Base-by-base conservation (phyloP, 768 basidiomycete species). In the Termitomyces eurrhizus region DNA sequence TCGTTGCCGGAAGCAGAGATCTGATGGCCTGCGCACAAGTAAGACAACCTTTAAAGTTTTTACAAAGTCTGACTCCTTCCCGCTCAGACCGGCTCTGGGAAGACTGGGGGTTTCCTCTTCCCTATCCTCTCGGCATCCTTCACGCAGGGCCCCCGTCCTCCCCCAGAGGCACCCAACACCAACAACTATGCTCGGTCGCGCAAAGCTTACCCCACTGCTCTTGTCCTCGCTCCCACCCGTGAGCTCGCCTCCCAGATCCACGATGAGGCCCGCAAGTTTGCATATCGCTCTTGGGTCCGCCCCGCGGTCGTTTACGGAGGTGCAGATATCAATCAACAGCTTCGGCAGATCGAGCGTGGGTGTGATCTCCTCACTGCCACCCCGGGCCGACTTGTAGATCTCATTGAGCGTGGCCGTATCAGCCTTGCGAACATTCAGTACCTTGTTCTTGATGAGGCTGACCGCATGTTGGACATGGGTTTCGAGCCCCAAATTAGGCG, bases 381-480 rank as follows among this genome's bases (percentile, higher is more conserved):
- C 14, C 97, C 97, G 26, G 93, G 93, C 64, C 96, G 97, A 74
- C 90, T 98, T 50, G 95, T 98, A 64, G 97, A 99, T 77, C 83
- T 99, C 63, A 96, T 99, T 67, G 97, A 99, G 78, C 91, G 97
- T 68, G 97, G 97, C 13, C 86, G 92, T 61, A 98, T 99, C 81
- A 93, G 91, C 70, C 84, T 99, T 63, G 86, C 93, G 66, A 98
- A 98, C 77, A 89, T 99, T 79, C 90, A 93, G 69, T 98, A 97
- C 75, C 89, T 99, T 60, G 97, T 99, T 32, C 89, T 99, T 57
- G 97, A 99, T 69, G 97, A 99, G 79, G 97, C 97, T 62, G 97
- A 99, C 81, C 92, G 97, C 70, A 99, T 99, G 97, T 85, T 99
- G 70, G 97, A 99, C 80, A 99, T 99, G 97, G 97, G 97, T 89